Percentiles rank a stretch among this genome's conserved stretches.
Conservation (phyloP, 1,284 basidiomycete species). For the Microbotryum intermedium region DNA sequence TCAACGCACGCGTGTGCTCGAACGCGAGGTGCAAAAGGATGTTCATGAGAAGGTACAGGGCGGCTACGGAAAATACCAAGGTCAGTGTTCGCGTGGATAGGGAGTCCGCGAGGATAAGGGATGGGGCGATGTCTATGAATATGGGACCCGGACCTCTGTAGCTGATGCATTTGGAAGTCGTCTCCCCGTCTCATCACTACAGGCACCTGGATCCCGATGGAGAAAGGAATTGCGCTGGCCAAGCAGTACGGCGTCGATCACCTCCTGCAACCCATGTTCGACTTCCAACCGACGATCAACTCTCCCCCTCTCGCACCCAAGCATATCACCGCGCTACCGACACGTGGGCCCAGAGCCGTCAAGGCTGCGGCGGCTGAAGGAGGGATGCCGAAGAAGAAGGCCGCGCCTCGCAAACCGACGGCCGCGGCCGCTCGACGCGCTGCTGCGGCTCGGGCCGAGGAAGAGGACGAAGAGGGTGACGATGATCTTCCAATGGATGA, state of each 20-base stretch:
- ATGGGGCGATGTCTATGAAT: background rate
- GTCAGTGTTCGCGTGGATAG: conserved; percentile 50
- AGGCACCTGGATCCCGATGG: conserved; percentile 99
- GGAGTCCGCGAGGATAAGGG: background rate
- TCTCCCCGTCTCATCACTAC: conserved; percentile 3
- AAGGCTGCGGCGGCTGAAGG: conserved; percentile 25
- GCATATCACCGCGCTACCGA: conserved; percentile 67
- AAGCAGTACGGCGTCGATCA: conserved; percentile 88
- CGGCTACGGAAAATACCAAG: conserved; percentile 99
- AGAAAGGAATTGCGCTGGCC: conserved; percentile 74
- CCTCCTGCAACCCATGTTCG: conserved; percentile 86
- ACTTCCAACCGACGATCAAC: conserved; percentile 74
- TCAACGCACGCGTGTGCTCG: conserved; percentile 90
- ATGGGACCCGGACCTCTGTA: background rate
- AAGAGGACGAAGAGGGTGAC: background rate
- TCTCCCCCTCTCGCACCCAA: conserved; percentile 96
- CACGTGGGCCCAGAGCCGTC: conserved; percentile 43
- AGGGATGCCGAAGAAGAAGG: conserved; percentile 34
- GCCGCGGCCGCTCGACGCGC: background rate
- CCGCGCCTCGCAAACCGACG: background rate
- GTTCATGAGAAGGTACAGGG: conserved; percentile 99
- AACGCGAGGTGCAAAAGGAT: conserved; percentile 97
- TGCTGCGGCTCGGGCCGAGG: conserved; percentile 11
- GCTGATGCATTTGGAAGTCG: conserved; percentile 1
- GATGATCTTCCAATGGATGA: conserved; percentile 6